Conservation (phyloP, 768 basidiomycete genomes). For the Boletales sp. region DNA sequence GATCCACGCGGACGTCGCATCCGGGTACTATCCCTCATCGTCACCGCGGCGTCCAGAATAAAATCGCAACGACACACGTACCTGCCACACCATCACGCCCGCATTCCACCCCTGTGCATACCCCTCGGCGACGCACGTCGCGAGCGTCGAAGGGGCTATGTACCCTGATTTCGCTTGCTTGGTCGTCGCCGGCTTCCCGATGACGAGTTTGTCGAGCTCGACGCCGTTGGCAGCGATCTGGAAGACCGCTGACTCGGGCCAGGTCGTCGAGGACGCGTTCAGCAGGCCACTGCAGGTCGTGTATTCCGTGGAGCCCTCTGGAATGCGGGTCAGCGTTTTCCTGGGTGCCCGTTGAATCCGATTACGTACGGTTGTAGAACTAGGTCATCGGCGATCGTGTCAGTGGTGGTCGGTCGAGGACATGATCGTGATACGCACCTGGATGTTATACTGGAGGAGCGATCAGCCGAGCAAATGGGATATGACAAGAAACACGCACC, state of each 20-base stretch:
- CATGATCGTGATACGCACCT: conserved; percentile 23
- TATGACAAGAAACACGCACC: conserved; percentile 20
- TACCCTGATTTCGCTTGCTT: conserved; percentile 49
- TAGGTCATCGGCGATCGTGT: conserved; percentile 1
- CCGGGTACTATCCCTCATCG: conserved; percentile 30
- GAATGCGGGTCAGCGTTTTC: neutral
- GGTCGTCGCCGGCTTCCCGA: conserved; percentile 48
- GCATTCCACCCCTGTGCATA: conserved; percentile 58
- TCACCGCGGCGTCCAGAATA: too few species aligned
- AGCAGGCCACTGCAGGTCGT: conserved; percentile 60
- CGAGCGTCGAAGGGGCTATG: conserved; percentile 54
- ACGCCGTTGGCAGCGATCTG: conserved; percentile 50
- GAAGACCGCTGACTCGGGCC: conserved; percentile 59
- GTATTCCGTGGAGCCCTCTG: conserved; percentile 63
- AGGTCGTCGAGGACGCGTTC: conserved; percentile 51
- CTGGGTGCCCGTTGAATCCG: neutral
- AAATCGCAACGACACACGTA: too few species aligned
- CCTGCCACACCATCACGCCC: conserved; percentile 36
- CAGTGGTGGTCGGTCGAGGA: neutral
- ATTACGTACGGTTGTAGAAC: conserved; percentile 30
- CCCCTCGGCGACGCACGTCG: conserved; percentile 58
- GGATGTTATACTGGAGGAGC: conserved; percentile 32
- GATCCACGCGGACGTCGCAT: conserved; percentile 39
- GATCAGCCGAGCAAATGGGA: neutral
- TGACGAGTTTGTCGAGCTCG: conserved; percentile 47